These are phyloP conservation scores for Erodium maritimum DNA, from an alignment of 345 rosid genomes.

Conservation along the genomic window DNA sequence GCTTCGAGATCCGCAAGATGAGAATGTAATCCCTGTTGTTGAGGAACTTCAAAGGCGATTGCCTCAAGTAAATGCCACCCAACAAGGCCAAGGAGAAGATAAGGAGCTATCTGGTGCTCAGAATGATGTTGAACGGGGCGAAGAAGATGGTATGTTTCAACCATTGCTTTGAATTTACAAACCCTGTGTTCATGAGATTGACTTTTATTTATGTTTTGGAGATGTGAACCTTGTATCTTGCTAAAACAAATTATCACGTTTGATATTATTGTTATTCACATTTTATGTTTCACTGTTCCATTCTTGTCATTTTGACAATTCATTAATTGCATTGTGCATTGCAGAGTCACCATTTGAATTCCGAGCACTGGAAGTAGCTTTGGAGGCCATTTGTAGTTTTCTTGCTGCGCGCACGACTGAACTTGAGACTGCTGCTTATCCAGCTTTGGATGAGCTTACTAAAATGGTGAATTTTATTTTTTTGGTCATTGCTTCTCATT, in stretches of 20 bases:
- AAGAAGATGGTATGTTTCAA: constrained; percentile 68
- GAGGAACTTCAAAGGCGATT: constrained; percentile 84
- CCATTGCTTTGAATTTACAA: neutral
- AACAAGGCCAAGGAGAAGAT: constrained; percentile 33
- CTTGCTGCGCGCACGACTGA: constrained; percentile 85
- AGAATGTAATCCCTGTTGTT: constrained; percentile 71
- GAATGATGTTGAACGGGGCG: constrained; percentile 59
- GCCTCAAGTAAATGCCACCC: constrained; percentile 28
- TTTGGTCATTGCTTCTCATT: too few species aligned
- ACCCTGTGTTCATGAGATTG: too few species aligned
- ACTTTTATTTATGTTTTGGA: too few species aligned
- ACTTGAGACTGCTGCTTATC: constrained; percentile 84
- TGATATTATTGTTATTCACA: neutral
- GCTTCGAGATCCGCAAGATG: constrained; percentile 79
- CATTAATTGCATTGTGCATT: constrained; percentile 15
- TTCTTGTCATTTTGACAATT: constrained; percentile 5
- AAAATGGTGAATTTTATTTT: constrained; percentile 44
- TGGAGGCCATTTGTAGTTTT: constrained; percentile 93
- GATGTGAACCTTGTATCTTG: too few species aligned
- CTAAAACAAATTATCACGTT: too few species aligned
- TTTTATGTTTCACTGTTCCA: neutral
- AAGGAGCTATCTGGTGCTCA: constrained; percentile 33
- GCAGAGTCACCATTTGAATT: constrained; percentile 81
- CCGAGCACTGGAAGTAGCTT: constrained; percentile 80
- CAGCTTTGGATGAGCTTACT: constrained; percentile 93